phyloP scores from a whole-genome alignment of 2,329 filamentous ascomycete species.

The Talaromyces atroroseus region DNA sequence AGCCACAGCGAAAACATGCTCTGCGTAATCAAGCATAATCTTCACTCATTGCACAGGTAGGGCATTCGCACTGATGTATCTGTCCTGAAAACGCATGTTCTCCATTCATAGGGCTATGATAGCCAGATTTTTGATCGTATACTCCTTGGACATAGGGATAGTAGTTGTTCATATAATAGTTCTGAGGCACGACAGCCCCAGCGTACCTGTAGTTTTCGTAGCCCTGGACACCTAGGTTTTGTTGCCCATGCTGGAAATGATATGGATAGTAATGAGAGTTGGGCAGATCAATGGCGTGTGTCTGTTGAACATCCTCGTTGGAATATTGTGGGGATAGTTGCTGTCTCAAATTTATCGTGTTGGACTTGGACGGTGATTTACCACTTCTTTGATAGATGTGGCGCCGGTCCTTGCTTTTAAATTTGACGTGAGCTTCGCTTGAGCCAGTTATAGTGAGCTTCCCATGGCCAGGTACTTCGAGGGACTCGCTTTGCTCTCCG shows the following conservation, averaged over 20 bases:
- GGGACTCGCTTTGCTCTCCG: background rate
- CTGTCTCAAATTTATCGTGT: background rate
- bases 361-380: background rate
- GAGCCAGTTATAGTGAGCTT: background rate
- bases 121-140: background rate
- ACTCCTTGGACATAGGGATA: background rate
- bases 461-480: background rate
- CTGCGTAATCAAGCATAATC: background rate
- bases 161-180: background rate
- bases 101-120: background rate
- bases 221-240: background rate
- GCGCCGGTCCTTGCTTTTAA: constrained; percentile 1
- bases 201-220: background rate
- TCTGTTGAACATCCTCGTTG: background rate
- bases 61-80: background rate
- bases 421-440: background rate
- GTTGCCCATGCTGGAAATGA: background rate
- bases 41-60: constrained; percentile 1
- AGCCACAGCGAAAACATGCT: background rate
- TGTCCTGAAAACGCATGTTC: background rate
- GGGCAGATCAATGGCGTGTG: background rate
- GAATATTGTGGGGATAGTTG: background rate
- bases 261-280: background rate
- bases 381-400: background rate
- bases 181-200: background rate